Percentiles rank a stretch among this genome's conserved stretches.
Conservation (phyloP, 192 early-diverging fungal species). For the Gonapodya prolifera region DNA sequence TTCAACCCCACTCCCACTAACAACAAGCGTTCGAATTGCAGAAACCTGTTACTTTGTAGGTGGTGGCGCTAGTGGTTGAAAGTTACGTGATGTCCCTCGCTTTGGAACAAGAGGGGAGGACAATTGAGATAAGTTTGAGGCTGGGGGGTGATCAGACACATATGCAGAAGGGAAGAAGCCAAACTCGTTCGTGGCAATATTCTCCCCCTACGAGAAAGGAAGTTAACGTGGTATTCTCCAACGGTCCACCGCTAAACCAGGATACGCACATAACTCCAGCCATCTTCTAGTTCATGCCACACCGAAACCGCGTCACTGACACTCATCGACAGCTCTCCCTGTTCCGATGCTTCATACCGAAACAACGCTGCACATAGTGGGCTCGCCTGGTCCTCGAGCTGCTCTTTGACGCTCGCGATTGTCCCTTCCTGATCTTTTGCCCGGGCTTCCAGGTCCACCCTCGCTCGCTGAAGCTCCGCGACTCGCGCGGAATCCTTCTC, state of each 20-base stretch:
- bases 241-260: too few species aligned
- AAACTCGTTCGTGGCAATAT: background rate
- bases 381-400: background rate
- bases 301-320: background rate
- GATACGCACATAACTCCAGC: background rate
- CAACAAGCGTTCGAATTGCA: too few species aligned
- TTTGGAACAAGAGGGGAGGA: background rate
- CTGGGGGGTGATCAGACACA: background rate
- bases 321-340: background rate
- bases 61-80: background rate
- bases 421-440: background rate
- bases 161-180: background rate
- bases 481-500: background rate
- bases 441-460: background rate
- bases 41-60: background rate
- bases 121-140: background rate
- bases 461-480: background rate
- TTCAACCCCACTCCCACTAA: too few species aligned
- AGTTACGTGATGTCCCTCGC: background rate
- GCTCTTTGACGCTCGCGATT: background rate
- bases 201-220: background rate
- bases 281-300: background rate
- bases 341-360: background rate
- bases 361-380: background rate
- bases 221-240: too few species aligned